Conservation (phyloP, 768 basidiomycete species). For the Kwoniella bestiolae region DNA sequence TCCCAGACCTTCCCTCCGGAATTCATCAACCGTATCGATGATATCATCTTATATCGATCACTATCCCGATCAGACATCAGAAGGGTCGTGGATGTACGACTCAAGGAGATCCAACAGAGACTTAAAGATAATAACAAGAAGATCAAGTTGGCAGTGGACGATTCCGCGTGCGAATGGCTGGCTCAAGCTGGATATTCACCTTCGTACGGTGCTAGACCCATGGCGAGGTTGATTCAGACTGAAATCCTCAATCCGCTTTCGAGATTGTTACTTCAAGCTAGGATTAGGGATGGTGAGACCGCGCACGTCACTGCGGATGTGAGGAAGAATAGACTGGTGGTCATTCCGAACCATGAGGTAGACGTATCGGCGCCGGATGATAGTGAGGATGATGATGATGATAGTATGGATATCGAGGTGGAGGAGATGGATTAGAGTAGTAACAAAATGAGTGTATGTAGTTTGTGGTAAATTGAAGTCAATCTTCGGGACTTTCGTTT, state of each 20-base stretch:
- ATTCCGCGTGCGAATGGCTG: conserved; percentile 67
- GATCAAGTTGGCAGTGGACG: conserved; percentile 76
- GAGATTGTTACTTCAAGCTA: conserved; percentile 78
- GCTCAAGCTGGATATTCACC: conserved; percentile 59
- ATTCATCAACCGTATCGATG: conserved; percentile 59
- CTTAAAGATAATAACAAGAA: conserved; percentile 71
- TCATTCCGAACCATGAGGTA: conserved; percentile 77
- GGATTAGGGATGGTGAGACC: conserved; percentile 77
- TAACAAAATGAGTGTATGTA: conserved; percentile 43
- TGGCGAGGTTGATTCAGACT: conserved; percentile 87
- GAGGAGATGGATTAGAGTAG: conserved; percentile 67
- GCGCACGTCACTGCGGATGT: conserved; percentile 79
- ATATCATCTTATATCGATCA: conserved; percentile 66
- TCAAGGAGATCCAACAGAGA: conserved; percentile 82
- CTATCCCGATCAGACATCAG: conserved; percentile 76
- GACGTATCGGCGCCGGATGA: conserved; percentile 49
- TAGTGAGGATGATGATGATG: conserved; percentile 54
- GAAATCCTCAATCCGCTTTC: conserved; percentile 92
- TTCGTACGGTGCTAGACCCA: conserved; percentile 86
- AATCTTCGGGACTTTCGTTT: not conserved
- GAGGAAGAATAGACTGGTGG: conserved; percentile 73
- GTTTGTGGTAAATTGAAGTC: no score
- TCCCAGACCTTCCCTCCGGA: conserved; percentile 59
- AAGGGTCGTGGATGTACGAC: conserved; percentile 84
- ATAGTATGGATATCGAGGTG: conserved; percentile 68